Evolutionary conservation across 176 grass and related monocot genomes (phyloP).

Genomic region (Alloteropsis semialata): DNA sequence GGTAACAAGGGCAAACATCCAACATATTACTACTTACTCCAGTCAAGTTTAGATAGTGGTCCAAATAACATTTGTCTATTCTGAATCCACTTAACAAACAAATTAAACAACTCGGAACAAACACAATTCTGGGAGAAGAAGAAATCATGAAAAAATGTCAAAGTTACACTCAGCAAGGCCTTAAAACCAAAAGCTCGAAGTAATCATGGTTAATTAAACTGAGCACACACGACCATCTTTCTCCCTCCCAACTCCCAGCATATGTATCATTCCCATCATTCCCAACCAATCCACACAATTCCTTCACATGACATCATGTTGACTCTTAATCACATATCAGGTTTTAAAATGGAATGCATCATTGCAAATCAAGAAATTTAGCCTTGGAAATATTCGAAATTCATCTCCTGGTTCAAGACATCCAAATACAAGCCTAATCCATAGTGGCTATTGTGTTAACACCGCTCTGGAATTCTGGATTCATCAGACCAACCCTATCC

Average conservation of each 20-base stretch:
- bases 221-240: neutral
- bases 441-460: neutral
- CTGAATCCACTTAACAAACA: neutral
- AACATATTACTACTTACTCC: neutral
- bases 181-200: neutral
- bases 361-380: neutral
- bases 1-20: neutral
- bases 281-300: neutral
- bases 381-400: neutral
- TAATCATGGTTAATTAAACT: slow-evolving; percentile 5
- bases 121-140: neutral
- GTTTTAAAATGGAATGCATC: neutral
- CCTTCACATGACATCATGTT: neutral
- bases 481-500: neutral
- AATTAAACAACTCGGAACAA: neutral
- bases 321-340: neutral
- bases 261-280: neutral
- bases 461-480: neutral
- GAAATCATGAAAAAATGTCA: neutral
- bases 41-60: neutral
- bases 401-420: neutral
- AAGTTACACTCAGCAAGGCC: neutral
- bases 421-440: neutral
- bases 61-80: neutral
- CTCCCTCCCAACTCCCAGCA: neutral